phyloP scores from a whole-genome alignment of 163 green algal genomes.

The Scenedesmus sp. region DNA sequence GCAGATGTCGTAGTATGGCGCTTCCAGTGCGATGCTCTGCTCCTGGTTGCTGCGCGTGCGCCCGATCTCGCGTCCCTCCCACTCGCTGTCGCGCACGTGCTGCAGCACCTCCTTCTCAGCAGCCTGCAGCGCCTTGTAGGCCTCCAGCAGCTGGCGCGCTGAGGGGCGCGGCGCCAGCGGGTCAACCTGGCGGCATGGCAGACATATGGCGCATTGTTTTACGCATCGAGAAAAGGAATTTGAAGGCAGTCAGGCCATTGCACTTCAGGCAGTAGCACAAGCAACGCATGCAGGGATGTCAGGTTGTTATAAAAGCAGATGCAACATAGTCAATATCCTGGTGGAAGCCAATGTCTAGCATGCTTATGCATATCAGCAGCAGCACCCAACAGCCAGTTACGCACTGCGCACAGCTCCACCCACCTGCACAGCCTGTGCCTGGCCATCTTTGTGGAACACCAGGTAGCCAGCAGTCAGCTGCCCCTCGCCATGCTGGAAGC shows the following conservation, averaged over 20 bases:
- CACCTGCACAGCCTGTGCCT: slow-evolving; percentile 78
- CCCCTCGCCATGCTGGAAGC: slow-evolving; percentile 79
- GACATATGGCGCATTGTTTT: no score
- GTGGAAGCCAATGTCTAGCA: no score
- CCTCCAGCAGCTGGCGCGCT: slow-evolving; percentile 72
- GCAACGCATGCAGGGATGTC: no score
- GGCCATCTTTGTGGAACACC: slow-evolving; percentile 80
- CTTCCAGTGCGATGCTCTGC: slow-evolving; percentile 79
- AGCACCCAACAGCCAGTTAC: background rate
- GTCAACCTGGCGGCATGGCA: slow-evolving; percentile 68
- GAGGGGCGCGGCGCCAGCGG: slow-evolving; percentile 67
- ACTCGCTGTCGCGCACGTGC: slow-evolving; percentile 78
- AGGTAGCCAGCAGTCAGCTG: slow-evolving; percentile 70
- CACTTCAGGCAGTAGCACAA: no score
- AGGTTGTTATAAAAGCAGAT: no score
- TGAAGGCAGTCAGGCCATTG: no score
- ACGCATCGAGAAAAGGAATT: no score
- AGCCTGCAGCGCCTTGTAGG: slow-evolving; percentile 76
- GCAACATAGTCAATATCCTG: no score
- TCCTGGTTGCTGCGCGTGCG: slow-evolving; percentile 80
- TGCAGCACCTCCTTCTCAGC: slow-evolving; percentile 82
- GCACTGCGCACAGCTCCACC: background rate
- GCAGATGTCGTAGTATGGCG: slow-evolving; percentile 87
- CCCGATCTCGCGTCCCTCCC: slow-evolving; percentile 80
- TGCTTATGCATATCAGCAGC: background rate